phyloP scores from a whole-genome alignment of 768 basidiomycete species.

The Amylocystis lapponica region DNA sequence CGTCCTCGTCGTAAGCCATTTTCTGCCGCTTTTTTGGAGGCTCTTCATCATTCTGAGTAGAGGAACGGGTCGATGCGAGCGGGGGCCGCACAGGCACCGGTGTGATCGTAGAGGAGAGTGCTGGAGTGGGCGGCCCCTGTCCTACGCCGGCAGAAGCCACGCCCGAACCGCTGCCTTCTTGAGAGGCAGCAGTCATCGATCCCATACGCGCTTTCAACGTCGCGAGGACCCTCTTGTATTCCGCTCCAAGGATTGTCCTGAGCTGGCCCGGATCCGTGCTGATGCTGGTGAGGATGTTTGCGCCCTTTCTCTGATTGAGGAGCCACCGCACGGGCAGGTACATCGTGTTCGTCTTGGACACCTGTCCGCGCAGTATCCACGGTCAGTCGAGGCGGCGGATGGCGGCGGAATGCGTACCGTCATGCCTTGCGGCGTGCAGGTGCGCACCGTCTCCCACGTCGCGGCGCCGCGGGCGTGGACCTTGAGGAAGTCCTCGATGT shows the following conservation, averaged over 20 bases:
- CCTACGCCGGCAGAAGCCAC: too few species aligned
- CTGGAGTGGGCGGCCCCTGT: too few species aligned
- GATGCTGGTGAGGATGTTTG: not conserved
- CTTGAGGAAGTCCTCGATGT: constrained; percentile 10
- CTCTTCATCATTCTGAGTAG: too few species aligned
- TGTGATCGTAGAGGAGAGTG: too few species aligned
- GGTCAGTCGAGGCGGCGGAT: not conserved
- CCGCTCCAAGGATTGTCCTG: constrained; percentile 3
- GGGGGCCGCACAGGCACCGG: too few species aligned
- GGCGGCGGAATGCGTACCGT: constrained; percentile 3
- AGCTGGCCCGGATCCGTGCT: not conserved
- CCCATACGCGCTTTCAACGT: not conserved
- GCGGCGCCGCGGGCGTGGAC: constrained; percentile 2
- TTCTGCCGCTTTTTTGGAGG: too few species aligned
- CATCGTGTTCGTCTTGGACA: constrained; percentile 4
- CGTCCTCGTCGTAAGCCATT: too few species aligned
- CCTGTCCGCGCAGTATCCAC: too few species aligned
- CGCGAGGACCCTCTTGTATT: constrained; percentile 1
- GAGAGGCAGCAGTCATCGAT: too few species aligned
- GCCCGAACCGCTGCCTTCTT: too few species aligned
- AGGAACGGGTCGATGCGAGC: too few species aligned
- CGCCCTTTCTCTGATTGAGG: not conserved
- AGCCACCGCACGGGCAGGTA: not conserved
- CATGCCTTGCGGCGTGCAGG: constrained; percentile 10
- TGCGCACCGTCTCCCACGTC: constrained; percentile 6